Evolutionary conservation across 164 flowering plant genomes (phyloP).

Genomic region (Akebia trifoliata): DNA sequence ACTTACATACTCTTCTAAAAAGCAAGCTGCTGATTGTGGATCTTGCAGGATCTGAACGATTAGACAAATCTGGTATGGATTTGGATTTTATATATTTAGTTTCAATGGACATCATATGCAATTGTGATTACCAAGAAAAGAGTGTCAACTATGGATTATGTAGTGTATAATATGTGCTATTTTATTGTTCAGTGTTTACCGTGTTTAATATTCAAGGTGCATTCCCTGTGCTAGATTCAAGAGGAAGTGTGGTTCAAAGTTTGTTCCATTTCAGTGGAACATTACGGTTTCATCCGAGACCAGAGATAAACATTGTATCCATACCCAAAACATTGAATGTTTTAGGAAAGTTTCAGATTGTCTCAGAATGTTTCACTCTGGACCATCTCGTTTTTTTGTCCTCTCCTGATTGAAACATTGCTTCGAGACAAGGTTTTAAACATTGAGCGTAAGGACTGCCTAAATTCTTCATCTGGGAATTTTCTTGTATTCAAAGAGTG

Average conservation of each 20-base stretch:
- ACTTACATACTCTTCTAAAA: conserved; percentile 45
- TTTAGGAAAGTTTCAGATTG: too few species aligned
- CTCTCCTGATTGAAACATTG: too few species aligned
- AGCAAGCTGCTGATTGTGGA: conserved; percentile 91
- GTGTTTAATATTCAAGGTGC: background rate
- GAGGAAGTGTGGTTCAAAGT: background rate
- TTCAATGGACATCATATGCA: background rate
- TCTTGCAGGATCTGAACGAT: conserved; percentile 93
- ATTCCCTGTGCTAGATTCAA: background rate
- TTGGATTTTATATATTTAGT: background rate
- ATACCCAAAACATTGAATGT: too few species aligned
- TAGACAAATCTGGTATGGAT: conserved; percentile 77
- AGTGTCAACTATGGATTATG: too few species aligned
- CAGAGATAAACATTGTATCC: too few species aligned
- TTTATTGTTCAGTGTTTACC: background rate
- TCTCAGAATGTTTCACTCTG: too few species aligned
- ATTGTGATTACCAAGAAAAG: too few species aligned
- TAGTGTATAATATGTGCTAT: too few species aligned
- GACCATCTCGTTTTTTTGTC: too few species aligned
- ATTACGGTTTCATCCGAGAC: too few species aligned
- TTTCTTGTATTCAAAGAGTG: background rate
- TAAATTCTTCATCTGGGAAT: conserved; percentile 1
- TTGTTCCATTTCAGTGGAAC: too few species aligned
- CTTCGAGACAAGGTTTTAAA: too few species aligned
- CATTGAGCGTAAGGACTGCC: background rate